Base-by-base conservation (phyloP, 805 yeast species). In the Monosporozyma unispora region DNA sequence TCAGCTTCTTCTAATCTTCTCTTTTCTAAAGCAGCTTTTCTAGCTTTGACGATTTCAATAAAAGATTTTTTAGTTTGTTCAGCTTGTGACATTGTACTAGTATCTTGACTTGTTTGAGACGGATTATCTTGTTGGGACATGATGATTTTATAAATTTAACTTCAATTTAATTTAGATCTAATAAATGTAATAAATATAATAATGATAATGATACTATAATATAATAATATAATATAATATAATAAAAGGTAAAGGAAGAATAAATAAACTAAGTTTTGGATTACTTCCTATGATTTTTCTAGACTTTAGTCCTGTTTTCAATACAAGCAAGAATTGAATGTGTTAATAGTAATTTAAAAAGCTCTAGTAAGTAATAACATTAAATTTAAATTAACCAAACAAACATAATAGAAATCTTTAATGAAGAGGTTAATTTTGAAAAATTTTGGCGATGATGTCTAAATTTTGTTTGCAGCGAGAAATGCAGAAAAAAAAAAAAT, bases 11-110 rank as follows among this genome's bases (percentile, higher is more conserved):
- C 59, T 23, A 51, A 50, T 49, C 58, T 63, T 50, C 61, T 59
- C 50, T 52, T 57, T 47, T 63, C 66, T 42, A 62, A 48, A 40
- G 57, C 61, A 19, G 60, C 66, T 47, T 63, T 63, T 44, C 67
- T 61, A 42, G 54, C 53, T 46, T 54, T 59, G 19, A 59, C 64
- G 39, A 60, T 60, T 52, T 63, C 67, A 46, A 63, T 50, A 45
- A 63, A 62, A 19, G 57, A 56, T 48, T 57, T 60, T 46, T 54
- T 61, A 6, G 57, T 55, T 29, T 50, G 52, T 46, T 59, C 65
- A 19, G 64, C 57, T 21, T 25, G 44, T n/a, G 28, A 27, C 21
- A 41, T 18, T 25, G 28, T 25, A 16, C 29, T 43, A 35, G 11
- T 11, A 12, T 46, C 48, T 45, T 45, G 43, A n/a, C n/a, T n/a